phyloP scores from a whole-genome alignment of 2,329 filamentous ascomycete species.

The Nannizzia gypsea region DNA sequence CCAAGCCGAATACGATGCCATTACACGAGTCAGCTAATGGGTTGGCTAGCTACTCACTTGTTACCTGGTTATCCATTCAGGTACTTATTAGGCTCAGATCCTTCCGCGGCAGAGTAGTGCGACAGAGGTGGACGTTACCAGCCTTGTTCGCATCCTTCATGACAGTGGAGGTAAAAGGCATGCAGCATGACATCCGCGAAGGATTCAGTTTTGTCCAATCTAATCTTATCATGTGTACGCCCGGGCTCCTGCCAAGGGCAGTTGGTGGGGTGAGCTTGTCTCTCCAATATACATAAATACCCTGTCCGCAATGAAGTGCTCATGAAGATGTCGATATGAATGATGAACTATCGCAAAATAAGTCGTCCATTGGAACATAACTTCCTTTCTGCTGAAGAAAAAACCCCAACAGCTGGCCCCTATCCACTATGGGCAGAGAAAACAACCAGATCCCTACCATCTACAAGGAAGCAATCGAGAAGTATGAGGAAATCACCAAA shows the following conservation, averaged over 20 bases:
- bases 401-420: neutral
- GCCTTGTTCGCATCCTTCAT: neutral
- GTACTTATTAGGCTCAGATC: too few species aligned
- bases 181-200: neutral
- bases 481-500: conserved; percentile 11
- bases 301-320: neutral
- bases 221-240: neutral
- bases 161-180: neutral
- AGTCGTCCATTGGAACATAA: neutral
- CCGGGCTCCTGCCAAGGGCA: neutral
- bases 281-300: neutral
- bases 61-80: too few species aligned
- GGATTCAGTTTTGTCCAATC: neutral
- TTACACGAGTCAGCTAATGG: too few species aligned
- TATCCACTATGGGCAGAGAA: neutral
- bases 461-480: conserved; percentile 9
- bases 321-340: neutral
- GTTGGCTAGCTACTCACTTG: too few species aligned
- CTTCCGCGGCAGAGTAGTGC: too few species aligned
- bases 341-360: neutral
- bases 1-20: too few species aligned
- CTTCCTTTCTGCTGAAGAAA: neutral
- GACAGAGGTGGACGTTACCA: too few species aligned
- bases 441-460: conserved; percentile 8
- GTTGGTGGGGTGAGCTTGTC: neutral